phyloP scores from a whole-genome alignment of 2,329 filamentous ascomycete genomes.

The Beauveria sp. region DNA sequence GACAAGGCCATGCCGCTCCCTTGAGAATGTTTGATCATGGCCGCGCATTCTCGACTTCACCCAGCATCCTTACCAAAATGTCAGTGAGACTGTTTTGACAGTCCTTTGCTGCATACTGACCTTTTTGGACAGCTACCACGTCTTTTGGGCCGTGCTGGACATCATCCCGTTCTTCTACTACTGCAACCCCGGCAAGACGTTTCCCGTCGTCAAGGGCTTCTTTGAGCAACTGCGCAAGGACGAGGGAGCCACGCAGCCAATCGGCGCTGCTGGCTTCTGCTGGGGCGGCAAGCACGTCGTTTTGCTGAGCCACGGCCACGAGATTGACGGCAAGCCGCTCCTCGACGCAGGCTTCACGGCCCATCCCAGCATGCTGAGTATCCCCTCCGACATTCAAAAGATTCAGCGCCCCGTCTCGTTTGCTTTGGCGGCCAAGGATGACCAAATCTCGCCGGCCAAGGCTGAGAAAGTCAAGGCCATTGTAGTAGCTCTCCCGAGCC shows the following conservation, averaged over 20 bases:
- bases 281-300: conserved; percentile 53
- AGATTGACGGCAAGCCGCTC: conserved; percentile 28
- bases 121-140: conserved; percentile 17
- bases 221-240: conserved; percentile 29
- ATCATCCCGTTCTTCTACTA: conserved; percentile 26
- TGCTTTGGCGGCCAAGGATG: conserved; percentile 38
- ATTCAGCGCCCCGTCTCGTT: conserved; percentile 38
- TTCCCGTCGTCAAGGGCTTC: conserved; percentile 28
- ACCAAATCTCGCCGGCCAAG: conserved; percentile 26
- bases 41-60: conserved; percentile 17
- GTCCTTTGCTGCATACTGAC: not conserved
- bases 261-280: conserved; percentile 54
- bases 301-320: conserved; percentile 34
- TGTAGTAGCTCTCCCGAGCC: conserved; percentile 26
- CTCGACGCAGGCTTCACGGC: conserved; percentile 45
- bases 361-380: conserved; percentile 41
- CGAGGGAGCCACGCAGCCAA: conserved; percentile 22
- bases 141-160: conserved; percentile 18
- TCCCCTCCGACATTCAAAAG: conserved; percentile 41
- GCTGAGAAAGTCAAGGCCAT: conserved; percentile 27
- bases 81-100: conserved; percentile 13
- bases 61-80: conserved; percentile 22
- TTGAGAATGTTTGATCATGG: conserved; percentile 23
- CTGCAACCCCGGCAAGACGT: conserved; percentile 24
- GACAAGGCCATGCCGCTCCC: conserved; percentile 23